Evolutionary conservation across 2,329 filamentous ascomycete genomes (phyloP), one percentile per base, ranked within the genome.

Genomic region (Fusarium luffae): DNA sequence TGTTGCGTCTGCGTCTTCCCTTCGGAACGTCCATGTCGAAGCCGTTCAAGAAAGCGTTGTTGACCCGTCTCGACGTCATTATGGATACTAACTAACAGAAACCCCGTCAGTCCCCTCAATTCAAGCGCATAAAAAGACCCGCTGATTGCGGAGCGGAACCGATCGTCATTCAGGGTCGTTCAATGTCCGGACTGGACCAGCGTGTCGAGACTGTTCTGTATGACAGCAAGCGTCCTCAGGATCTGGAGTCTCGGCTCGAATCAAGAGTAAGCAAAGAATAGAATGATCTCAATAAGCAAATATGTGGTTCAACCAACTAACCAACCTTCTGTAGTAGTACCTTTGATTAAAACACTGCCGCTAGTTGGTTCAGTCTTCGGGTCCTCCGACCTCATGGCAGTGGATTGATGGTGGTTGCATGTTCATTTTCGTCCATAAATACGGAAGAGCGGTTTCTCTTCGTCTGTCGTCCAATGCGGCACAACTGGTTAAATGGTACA

Each of bases 161-260:
- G 73, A 75, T 75, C 70, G 65, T 65, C 67, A 63, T 54, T 49
- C 48, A 59, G 63, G 70, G 70, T 63, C 65, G 51, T 69, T 48
- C 57, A 63, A 44, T 51, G 55, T 71, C 54, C 56, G 19, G 46
- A 49, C 57, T 59, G 18, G 43, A 49, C 57, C 52, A 59, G 49
- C 21, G n/a, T 34, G 59, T 70, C 49, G 51, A 69, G 63, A 18
- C 25, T 32, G 30, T 13, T 47, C 12, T 49, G 16, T 27, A 23
- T 47, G n/a, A 40, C 51, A 56, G 19, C 48, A 34, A 48, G n/a
- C 44, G 34, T 43, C 23, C 30, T 56, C 28, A 32, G 11, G 48
- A 42, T 68, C 51, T 40, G 46, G 58, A 51, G 28, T 37, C 43
- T 28, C 27, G 40, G 14, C 13, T 49, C 27, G 9, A 37, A 16